Evolutionary conservation across 2,329 filamentous ascomycete genomes (phyloP), one percentile per base, ranked within the genome.

Genomic region (Epicoccum nigrum): DNA sequence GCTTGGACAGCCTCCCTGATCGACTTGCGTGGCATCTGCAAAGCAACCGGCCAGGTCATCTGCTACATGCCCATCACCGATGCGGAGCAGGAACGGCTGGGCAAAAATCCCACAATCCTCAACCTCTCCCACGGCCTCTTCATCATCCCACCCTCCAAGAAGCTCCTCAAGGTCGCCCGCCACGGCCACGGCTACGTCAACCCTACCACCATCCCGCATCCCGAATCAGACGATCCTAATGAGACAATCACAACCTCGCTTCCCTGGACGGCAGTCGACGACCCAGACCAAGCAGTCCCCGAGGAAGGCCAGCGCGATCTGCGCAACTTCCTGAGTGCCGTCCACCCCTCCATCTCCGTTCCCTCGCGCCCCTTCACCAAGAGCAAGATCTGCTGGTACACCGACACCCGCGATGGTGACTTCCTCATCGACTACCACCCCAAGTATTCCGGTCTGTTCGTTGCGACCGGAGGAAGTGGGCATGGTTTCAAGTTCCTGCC

Each of bases 1-100:
- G 92, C 93, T 4, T 97, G 93, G 92, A 90, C 89, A 2, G 83
- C 86, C 2, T 81, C 83, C 1, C 80, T 97, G 17, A 76, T 97
- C 48, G 89, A 96, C 71, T 78, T 97, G 1, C 80, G 86, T 38
- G 90, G 90, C 20, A 83, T 89, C 35, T 86, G 86, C 31, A 83
- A 88, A 57, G 89, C 92, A 2, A 96, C 91, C 0, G 93, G 90
- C 12, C 93, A 97, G 65, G 83, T 84, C 0, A 70, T 97, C 20
- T 88, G 83, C 11, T 97, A 95, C 75, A 77, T 96, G 59, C 80
- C 85, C 57, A 81, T 97, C 62, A 88, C 85, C 0, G 76, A 84
- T 13, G 81, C 83, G 4, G 92, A 97, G 73, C 85, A 92, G 73
- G 77, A 78, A 13, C 72, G 73, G 4, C 77, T 96, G 9, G 78